Conservation (phyloP, 2,329 filamentous ascomycete genomes). For the Ceratocystis diversiconidia region DNA sequence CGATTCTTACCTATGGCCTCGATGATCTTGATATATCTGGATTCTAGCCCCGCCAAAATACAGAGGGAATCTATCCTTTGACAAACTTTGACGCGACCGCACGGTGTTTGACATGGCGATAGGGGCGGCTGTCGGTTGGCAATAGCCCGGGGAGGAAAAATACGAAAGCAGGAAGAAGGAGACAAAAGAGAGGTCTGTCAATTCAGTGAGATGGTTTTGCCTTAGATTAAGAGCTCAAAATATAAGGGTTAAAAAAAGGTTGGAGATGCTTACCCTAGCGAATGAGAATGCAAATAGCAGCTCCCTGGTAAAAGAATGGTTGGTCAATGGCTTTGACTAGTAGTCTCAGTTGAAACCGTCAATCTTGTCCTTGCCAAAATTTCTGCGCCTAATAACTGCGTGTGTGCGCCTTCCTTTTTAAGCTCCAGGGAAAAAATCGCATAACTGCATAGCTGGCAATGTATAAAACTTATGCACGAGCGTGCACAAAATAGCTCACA, state of each 20-base stretch:
- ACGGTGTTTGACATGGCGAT: constrained; percentile 6
- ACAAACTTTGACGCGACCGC: constrained; percentile 34
- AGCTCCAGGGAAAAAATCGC: background rate
- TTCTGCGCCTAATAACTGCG: background rate
- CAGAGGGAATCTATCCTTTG: constrained; percentile 54
- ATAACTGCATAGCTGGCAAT: background rate
- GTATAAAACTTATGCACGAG: background rate
- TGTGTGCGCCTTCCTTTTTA: background rate
- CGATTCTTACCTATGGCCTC: constrained; percentile 45
- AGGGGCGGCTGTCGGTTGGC: background rate
- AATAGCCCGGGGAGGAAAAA: background rate
- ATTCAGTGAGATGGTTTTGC: background rate
- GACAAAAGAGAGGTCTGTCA: too few relatives aligned
- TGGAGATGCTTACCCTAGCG: background rate
- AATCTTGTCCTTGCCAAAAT: background rate
- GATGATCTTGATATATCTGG: constrained; percentile 53
- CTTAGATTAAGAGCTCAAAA: background rate
- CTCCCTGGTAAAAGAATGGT: background rate
- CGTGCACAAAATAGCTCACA: background rate
- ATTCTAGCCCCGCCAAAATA: constrained; percentile 56
- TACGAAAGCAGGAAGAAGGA: background rate
- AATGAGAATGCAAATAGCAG: background rate
- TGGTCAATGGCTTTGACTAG: background rate
- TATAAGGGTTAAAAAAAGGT: background rate
- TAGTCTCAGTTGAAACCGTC: too few relatives aligned